phyloP scores from a whole-genome alignment of 2,329 filamentous ascomycete genomes.

The Trichoderma citrinoviride region DNA sequence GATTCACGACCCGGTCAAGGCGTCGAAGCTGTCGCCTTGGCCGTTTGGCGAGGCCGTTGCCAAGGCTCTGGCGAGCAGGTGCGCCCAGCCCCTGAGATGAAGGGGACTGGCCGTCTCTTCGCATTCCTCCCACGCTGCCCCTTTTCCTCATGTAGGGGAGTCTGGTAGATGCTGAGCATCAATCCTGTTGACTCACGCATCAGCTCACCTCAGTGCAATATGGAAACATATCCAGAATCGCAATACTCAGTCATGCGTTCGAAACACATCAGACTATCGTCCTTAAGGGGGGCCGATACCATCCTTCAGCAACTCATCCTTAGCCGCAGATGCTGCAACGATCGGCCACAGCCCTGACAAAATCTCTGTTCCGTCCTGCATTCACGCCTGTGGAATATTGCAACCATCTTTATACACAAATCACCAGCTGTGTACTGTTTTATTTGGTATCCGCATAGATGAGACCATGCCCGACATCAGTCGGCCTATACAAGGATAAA shows the following conservation, averaged over 20 bases:
- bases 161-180: background rate
- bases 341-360: background rate
- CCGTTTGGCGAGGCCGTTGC: constrained; percentile 27
- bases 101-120: background rate
- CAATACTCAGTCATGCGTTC: background rate
- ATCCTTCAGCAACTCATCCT: background rate
- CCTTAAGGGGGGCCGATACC: no score
- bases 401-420: background rate
- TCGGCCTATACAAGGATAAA: background rate
- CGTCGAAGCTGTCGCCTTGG: constrained; percentile 22
- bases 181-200: background rate
- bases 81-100: constrained; percentile 7
- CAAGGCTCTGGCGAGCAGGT: constrained; percentile 21
- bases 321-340: background rate
- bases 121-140: background rate
- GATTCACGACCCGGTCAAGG: constrained; percentile 24
- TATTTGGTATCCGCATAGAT: background rate
- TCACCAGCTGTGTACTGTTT: constrained; percentile 2
- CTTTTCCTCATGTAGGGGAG: background rate
- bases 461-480: background rate
- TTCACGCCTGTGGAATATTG: background rate
- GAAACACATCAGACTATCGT: background rate
- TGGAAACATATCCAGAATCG: background rate
- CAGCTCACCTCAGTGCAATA: no score
- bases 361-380: background rate